Evolutionary conservation across 306 rosid genomes (phyloP).

Genomic region (Parietaria judaica): DNA sequence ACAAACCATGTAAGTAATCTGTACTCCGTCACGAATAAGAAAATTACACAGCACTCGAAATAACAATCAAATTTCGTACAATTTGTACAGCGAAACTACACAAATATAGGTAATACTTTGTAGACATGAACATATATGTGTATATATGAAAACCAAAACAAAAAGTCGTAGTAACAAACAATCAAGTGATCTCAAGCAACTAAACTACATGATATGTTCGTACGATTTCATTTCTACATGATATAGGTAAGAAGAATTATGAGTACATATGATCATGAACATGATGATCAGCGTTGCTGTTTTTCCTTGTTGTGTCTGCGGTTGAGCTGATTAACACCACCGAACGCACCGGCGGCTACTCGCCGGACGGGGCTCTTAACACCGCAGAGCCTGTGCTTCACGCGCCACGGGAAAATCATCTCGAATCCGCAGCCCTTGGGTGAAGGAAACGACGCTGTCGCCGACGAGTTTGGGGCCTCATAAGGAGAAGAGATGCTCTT

Average conservation of each 20-base stretch:
- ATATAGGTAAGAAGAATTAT: not conserved
- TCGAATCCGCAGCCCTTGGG: constrained; percentile 66
- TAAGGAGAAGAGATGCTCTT: not conserved
- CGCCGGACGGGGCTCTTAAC: constrained; percentile 46
- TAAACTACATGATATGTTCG: no score
- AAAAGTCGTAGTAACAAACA: no score
- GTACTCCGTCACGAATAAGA: no score
- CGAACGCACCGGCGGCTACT: constrained; percentile 12
- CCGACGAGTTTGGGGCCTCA: not conserved
- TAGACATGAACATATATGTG: no score
- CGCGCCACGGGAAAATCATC: constrained; percentile 52
- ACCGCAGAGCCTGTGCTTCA: constrained; percentile 65
- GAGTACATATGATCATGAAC: constrained; percentile 1
- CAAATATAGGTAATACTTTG: no score
- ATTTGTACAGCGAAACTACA: no score
- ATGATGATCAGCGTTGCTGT: constrained; percentile 27
- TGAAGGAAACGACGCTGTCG: constrained; percentile 26
- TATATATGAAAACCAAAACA: no score
- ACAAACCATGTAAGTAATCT: no score
- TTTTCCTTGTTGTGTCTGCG: constrained; percentile 29
- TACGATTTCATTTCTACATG: no score
- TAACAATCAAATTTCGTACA: no score
- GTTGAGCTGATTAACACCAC: constrained; percentile 25
- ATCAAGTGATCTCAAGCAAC: no score
- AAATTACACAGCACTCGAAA: no score